A percentile compares a stretch with the other conserved stretches of the same genome.
Conservation (phyloP, 371 early-diverging fungal genomes). For the Dinochytrium kinnereticum region DNA sequence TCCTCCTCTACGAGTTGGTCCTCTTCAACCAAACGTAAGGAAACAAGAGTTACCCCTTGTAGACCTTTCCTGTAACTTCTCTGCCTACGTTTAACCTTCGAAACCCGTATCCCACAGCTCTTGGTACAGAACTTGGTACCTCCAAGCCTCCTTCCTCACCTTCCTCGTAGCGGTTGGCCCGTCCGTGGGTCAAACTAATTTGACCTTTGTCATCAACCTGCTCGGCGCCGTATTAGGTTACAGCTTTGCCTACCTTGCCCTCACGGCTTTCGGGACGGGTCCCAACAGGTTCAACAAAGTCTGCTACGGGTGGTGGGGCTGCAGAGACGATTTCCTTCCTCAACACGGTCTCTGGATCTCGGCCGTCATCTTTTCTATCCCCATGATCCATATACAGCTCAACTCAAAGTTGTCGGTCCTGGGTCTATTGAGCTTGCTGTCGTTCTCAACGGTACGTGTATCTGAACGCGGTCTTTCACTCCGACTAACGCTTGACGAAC, state of each 20-base stretch:
- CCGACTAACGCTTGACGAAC: neutral
- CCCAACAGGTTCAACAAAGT: neutral
- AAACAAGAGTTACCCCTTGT: neutral
- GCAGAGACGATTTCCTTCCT: neutral
- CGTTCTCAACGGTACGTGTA: slow-evolving; percentile 25
- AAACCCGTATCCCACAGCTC: neutral
- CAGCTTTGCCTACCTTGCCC: slow-evolving; percentile 20
- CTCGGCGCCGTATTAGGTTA: slow-evolving; percentile 26
- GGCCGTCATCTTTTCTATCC: slow-evolving; percentile 2
- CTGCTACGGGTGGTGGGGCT: slow-evolving; percentile 11
- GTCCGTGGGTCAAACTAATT: slow-evolving; percentile 32
- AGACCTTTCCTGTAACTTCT: neutral
- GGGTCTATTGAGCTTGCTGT: slow-evolving; percentile 29
- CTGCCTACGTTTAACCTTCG: neutral
- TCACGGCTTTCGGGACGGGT: slow-evolving; percentile 23
- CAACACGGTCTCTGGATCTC: neutral
- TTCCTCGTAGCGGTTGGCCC: slow-evolving; percentile 34
- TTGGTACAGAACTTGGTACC: slow-evolving; percentile 27
- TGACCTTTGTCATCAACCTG: slow-evolving; percentile 28
- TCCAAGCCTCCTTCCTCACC: slow-evolving; percentile 24
- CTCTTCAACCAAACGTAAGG: slow-evolving; percentile 21
- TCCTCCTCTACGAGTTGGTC: slow-evolving; percentile 24
- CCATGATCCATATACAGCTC: slow-evolving; percentile 23
- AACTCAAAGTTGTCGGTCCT: slow-evolving; percentile 5
- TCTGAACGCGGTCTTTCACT: neutral